These are phyloP conservation scores for Paraconiothyrium sp. DNA, from an alignment of 2,329 filamentous ascomycete species.

Conservation along the genomic window DNA sequence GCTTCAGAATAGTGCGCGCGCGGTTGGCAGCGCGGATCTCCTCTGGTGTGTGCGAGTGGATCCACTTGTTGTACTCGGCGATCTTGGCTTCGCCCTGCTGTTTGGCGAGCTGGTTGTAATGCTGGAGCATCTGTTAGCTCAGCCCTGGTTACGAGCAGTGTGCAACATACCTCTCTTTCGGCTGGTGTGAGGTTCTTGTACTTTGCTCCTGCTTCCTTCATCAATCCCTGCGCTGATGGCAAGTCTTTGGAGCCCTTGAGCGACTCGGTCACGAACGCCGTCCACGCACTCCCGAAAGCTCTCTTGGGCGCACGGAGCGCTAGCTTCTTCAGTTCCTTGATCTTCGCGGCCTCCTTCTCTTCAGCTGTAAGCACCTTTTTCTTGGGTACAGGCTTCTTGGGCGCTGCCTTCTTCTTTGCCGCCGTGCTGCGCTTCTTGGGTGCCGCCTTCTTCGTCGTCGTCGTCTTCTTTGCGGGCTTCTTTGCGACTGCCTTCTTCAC, in stretches of 20 bases:
- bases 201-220: conserved; percentile 18
- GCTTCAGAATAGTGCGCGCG: conserved; percentile 58
- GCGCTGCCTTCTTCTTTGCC: conserved; percentile 21
- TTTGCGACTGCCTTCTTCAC: conserved; percentile 36
- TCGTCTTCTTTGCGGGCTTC: conserved; percentile 30
- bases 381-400: conserved; percentile 14
- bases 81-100: conserved; percentile 56
- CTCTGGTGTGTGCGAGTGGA: conserved; percentile 63
- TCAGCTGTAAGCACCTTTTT: conserved; percentile 41
- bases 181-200: conserved; percentile 44
- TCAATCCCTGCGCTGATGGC: neutral
- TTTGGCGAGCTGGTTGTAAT: conserved; percentile 62
- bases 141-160: neutral
- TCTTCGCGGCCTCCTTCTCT: conserved; percentile 37
- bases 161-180: conserved; percentile 45
- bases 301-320: conserved; percentile 48
- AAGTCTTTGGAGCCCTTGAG: neutral
- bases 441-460: conserved; percentile 22
- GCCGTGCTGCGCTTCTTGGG: conserved; percentile 33
- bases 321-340: conserved; percentile 47
- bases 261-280: conserved; percentile 38
- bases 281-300: conserved; percentile 27
- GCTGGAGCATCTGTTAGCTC: conserved; percentile 50
- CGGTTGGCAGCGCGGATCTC: conserved; percentile 68
- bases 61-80: conserved; percentile 62